Evolutionary conservation across 352 stramenopile genomes (phyloP), one percentile per base, ranked within the genome.

Genomic region (Phytophthora sansomeana): DNA sequence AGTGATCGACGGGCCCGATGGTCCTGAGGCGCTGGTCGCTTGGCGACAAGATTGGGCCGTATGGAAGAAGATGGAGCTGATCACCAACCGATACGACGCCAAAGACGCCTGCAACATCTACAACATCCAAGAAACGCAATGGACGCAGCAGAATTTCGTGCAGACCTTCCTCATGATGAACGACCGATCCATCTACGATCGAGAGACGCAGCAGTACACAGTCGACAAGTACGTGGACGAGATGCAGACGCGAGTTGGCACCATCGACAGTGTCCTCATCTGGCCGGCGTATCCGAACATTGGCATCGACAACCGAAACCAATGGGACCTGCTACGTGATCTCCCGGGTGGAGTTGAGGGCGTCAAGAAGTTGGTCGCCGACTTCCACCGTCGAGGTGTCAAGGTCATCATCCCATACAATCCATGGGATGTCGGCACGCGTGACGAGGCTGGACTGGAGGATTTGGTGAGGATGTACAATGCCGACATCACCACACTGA

Each of bases 231-330:
- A 89, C 66, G 66, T 96, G 29, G 50, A 73, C 28, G 50, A 62
- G 13, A 85, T 94, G 70, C 58, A 91, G 41, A 41, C 48, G 26
- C 80, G 79, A 7, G 63, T 94, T 10, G 80, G 85, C 8, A 65
- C 67, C 21, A 58, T 94, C 39, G 87, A 96, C 63, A 96, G 84
- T 67, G 84, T 94, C n/a, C 59, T 96, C 46, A 71, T 96, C 43
- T 96, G 87, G 87, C 74, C 85, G 5, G 80, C 81, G 58, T 96
- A 96, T 52, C 87, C 87, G 7, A 94, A 94, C 62, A 85, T 89
- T 43, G 87, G 87, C 19, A 85, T 96, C 46, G 87, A 96, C 68
- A 83, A 80, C 48, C 81, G 85, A n/a, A 96, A 92, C 66, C 87
- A 96, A 69, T 94, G 74, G 75, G 82, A 94, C 49, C 64, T 90